phyloP scores from a whole-genome alignment of 2,329 filamentous ascomycete genomes.

The Calonectria multiphialidica region DNA sequence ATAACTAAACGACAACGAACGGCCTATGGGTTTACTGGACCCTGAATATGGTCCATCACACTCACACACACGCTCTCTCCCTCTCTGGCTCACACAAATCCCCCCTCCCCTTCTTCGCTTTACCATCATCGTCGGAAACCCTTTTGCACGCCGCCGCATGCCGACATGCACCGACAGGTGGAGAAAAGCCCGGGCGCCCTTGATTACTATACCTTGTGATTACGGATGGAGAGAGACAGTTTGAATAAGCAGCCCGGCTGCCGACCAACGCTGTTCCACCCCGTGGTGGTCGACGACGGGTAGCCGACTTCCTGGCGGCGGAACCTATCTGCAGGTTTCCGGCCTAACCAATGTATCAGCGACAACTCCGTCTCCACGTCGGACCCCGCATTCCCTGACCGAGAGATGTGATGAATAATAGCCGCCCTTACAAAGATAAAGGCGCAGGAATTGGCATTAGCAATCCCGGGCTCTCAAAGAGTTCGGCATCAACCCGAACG shows the following conservation, averaged over 20 bases:
- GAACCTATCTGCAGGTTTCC: background rate
- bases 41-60: background rate
- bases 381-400: background rate
- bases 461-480: background rate
- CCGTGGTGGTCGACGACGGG: background rate
- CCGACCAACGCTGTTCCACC: background rate
- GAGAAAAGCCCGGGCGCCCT: slow-evolving; percentile 1
- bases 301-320: background rate
- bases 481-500: background rate
- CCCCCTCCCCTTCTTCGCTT: background rate
- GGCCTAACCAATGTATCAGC: background rate
- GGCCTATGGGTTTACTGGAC: background rate
- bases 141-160: background rate
- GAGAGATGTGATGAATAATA: background rate
- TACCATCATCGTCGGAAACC: background rate
- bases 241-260: slow-evolving; percentile 5
- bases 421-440: background rate
- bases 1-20: background rate
- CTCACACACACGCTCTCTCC: background rate
- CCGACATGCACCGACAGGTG: slow-evolving; percentile 13
- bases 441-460: background rate
- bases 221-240: background rate
- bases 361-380: background rate
- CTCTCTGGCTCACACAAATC: background rate
- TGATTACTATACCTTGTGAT: background rate